Conservation (phyloP, 345 rosid genomes). For the Euphorbia pulcherrima region DNA sequence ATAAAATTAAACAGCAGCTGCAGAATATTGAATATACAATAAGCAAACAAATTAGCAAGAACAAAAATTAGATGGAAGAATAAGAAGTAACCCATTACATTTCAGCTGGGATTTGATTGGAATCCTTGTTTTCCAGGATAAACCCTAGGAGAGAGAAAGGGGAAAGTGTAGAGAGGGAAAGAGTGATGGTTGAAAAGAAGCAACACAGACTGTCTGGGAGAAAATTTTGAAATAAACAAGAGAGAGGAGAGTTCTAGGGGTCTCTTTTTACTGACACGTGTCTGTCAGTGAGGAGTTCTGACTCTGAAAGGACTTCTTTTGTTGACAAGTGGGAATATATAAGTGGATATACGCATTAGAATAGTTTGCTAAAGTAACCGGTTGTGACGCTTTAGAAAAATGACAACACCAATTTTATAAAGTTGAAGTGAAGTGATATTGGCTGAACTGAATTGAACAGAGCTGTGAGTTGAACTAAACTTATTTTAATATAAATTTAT, state of each 20-base stretch:
- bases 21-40: background rate
- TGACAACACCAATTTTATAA: background rate
- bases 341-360: slow-evolving; percentile 14
- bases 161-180: background rate
- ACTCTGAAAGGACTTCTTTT: background rate
- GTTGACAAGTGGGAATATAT: slow-evolving; percentile 15
- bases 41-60: background rate
- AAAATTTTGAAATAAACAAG: background rate
- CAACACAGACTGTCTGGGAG: slow-evolving; percentile 19
- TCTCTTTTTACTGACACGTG: slow-evolving; percentile 22
- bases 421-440: too few relatives aligned
- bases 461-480: too few relatives aligned
- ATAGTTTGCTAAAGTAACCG: slow-evolving; percentile 14
- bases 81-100: background rate
- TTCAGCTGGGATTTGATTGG: slow-evolving; percentile 7
- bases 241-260: slow-evolving; percentile 15
- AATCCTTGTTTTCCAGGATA: slow-evolving; percentile 4
- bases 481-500: too few relatives aligned
- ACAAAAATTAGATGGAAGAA: background rate
- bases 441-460: too few relatives aligned
- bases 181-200: slow-evolving; percentile 17
- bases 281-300: slow-evolving; percentile 10
- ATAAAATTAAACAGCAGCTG: background rate
- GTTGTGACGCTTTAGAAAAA: slow-evolving; percentile 13
- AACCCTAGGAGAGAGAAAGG: slow-evolving; percentile 15